Conservation (phyloP, 306 rosid species). For the Vigna mungo region DNA sequence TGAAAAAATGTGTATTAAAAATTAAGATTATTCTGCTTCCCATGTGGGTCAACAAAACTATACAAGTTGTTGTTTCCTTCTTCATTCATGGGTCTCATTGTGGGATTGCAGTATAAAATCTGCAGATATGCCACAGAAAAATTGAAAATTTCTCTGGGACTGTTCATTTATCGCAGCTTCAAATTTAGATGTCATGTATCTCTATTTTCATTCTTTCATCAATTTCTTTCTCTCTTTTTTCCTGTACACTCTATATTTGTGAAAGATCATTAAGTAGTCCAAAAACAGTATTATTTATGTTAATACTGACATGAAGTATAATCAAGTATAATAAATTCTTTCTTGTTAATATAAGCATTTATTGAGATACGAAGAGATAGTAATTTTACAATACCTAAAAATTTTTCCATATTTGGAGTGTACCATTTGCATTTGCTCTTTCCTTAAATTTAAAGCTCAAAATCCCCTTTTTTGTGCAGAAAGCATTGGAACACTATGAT, state of each 20-base stretch:
- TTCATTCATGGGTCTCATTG: neutral
- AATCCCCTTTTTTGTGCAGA: constrained; percentile 53
- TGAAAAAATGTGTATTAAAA: neutral
- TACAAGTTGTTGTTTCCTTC: constrained; percentile 10
- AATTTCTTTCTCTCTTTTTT: neutral
- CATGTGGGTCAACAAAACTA: neutral
- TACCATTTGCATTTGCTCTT: too few species aligned
- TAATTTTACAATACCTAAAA: too few species aligned
- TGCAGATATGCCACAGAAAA: constrained; percentile 48
- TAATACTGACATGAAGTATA: too few species aligned
- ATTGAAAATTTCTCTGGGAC: neutral
- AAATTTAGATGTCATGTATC: neutral
- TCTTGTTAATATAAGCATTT: too few species aligned
- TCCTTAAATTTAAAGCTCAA: neutral
- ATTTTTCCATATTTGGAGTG: too few species aligned
- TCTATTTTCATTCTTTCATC: neutral
- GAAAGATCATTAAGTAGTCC: too few species aligned
- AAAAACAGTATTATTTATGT: too few species aligned
- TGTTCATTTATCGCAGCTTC: constrained; percentile 31
- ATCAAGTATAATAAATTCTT: too few species aligned
- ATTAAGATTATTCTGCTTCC: neutral
- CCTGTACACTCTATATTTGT: too few species aligned
- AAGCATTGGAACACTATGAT: constrained; percentile 82
- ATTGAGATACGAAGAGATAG: too few species aligned
- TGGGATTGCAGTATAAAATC: constrained; percentile 58